phyloP scores from a whole-genome alignment of 805 yeast species.

The Yarrowia sp. region DNA sequence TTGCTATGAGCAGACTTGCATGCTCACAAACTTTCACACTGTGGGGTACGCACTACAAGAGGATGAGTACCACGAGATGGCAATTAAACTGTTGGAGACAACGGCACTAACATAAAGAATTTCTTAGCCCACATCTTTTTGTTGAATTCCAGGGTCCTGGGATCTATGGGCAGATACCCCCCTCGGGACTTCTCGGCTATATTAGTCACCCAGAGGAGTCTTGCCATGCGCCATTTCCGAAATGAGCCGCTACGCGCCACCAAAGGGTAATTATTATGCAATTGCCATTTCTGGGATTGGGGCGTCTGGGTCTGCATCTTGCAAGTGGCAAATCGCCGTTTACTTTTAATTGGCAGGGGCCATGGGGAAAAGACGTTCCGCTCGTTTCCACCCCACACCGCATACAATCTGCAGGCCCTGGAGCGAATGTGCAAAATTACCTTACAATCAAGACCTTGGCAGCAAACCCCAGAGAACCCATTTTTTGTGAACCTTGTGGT shows the following conservation, averaged over 20 bases:
- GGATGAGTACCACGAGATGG: slow-evolving; percentile 5
- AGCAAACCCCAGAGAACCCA: not conserved
- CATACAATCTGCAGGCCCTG: slow-evolving; percentile 18
- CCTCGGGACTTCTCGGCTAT: slow-evolving; percentile 7
- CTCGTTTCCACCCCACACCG: slow-evolving; percentile 20
- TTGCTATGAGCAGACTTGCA: slow-evolving; percentile 19
- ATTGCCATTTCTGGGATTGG: not conserved
- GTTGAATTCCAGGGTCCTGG: not conserved
- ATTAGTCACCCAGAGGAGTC: not conserved
- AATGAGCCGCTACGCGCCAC: not conserved
- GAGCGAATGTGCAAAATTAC: slow-evolving; percentile 7
- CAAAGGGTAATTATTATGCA: not conserved
- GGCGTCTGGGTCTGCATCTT: too few species aligned
- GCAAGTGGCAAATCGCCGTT: not conserved
- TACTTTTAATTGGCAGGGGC: not conserved
- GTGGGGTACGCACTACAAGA: slow-evolving; percentile 13
- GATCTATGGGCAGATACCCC: not conserved
- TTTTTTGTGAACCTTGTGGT: not conserved
- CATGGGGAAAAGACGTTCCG: not conserved
- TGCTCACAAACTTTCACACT: slow-evolving; percentile 26
- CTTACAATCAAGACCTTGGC: not conserved
- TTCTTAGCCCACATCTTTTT: not conserved
- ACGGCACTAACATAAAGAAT: not conserved
- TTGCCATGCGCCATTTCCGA: not conserved
- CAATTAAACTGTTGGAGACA: not conserved